Conservation (phyloP, 495 filamentous ascomycete genomes). For the Bombardia bombarda region DNA sequence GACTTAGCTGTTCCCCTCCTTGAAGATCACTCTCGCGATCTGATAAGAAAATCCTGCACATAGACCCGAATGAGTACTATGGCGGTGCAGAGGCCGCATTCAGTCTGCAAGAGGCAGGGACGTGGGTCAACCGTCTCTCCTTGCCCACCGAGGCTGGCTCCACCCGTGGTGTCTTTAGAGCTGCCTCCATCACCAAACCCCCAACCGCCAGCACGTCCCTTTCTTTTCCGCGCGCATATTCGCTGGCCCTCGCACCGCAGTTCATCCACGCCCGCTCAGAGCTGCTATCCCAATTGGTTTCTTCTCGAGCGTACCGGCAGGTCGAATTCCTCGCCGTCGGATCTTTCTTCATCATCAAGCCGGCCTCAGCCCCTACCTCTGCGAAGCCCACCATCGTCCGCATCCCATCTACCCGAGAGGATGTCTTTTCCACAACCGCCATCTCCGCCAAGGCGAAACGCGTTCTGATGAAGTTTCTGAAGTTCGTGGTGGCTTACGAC, state of each 20-base stretch:
- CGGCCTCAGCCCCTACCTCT: slow-evolving; percentile 13
- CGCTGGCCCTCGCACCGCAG: slow-evolving; percentile 75
- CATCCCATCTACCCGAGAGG: slow-evolving; percentile 79
- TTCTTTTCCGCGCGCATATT: slow-evolving; percentile 68
- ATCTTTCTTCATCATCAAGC: slow-evolving; percentile 75
- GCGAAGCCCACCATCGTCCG: slow-evolving; percentile 41
- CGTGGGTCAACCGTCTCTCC: slow-evolving; percentile 49
- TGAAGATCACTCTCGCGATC: slow-evolving; percentile 87
- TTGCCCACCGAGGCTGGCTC: slow-evolving; percentile 2
- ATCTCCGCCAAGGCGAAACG: slow-evolving; percentile 73
- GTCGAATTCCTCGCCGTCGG: slow-evolving; percentile 92
- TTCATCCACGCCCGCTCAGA: slow-evolving; percentile 76
- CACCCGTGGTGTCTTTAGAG: slow-evolving; percentile 11
- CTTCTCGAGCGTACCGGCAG: slow-evolving; percentile 78
- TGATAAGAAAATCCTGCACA: slow-evolving; percentile 81
- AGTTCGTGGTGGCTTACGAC: slow-evolving; percentile 60
- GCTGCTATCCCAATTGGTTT: slow-evolving; percentile 69
- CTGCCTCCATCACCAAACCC: slow-evolving; percentile 17
- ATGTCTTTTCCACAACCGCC: slow-evolving; percentile 66
- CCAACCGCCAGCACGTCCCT: slow-evolving; percentile 34
- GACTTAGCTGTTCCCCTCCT: slow-evolving; percentile 43
- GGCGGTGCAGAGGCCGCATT: slow-evolving; percentile 81
- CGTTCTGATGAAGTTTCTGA: slow-evolving; percentile 79
- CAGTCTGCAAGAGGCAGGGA: slow-evolving; percentile 70
- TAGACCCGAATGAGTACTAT: slow-evolving; percentile 84